Evolutionary conservation across 208 protist genomes (phyloP), one percentile per base, ranked within the genome.

Genomic region (Trypanosoma congolense): DNA sequence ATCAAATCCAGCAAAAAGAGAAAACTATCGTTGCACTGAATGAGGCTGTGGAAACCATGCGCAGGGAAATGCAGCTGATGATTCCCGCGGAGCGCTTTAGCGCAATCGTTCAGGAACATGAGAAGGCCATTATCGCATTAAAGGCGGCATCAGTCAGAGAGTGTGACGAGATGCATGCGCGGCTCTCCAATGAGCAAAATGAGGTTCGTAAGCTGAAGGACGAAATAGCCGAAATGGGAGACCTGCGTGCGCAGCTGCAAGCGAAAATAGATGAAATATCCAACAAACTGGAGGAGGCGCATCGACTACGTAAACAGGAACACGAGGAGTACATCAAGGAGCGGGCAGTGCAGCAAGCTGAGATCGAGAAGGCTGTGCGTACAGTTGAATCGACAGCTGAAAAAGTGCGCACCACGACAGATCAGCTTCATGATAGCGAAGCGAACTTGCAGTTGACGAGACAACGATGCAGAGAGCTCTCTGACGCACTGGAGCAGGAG

Each of bases 1-100:
- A 73, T 14, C 44, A 69, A 19, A 51, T 79, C 16, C 33, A 56
- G 31, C 28, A 56, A 19, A 41, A 26, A n/a, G 58, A 56, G 25
- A 47, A 18, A 31, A 21, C 35, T 25, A 33, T 54, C 40, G 38
- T 25, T 6, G 58, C 51, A n/a, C 16, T 65, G 26, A 56, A 8
- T 22, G 21, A 56, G 29, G 4, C 43, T n/a, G 30, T 50, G 18
- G 45, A 38, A 19, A 25, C 40, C 14, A 22, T 30, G 31, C 43
- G 35, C 29, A 3, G 28, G 26, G 31, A 56, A 9, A 57, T 69
- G 26, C 16, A 54, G 12, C 44, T 54, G 1, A 69, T 67, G 61
- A 38, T 66, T 45, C 35, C 58, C 3, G 45, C 42, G 53, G 52
- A 61, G 38, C 38, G 46, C 19, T 58, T 65, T 51, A 50, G 26